Conservation (phyloP, 2,329 filamentous ascomycete genomes). For the Aspergillus alliaceus region DNA sequence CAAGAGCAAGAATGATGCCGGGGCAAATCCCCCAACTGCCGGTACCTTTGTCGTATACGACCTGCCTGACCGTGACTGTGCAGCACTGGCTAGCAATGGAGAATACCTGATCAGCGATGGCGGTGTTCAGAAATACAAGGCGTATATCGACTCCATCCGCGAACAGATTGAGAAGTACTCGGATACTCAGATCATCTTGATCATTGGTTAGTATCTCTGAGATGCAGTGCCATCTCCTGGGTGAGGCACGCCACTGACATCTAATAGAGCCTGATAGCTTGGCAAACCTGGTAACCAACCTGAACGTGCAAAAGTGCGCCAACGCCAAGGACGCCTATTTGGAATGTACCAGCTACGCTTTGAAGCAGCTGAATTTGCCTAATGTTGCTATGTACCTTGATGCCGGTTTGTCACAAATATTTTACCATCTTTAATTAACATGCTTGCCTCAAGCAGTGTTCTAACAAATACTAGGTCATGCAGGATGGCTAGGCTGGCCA, state of each 20-base stretch:
- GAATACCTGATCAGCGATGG: conserved; percentile 58
- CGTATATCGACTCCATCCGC: conserved; percentile 57
- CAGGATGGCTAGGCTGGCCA: conserved; percentile 64
- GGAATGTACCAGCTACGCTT: conserved; percentile 56
- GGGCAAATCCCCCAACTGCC: conserved; percentile 48
- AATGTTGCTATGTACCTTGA: conserved; percentile 67
- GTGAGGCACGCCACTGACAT: conserved; percentile 25
- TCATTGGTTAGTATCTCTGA: conserved; percentile 43
- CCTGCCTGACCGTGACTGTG: conserved; percentile 63
- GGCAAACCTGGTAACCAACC: conserved; percentile 63
- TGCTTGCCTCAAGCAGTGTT: not conserved
- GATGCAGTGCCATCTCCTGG: too few relatives aligned
- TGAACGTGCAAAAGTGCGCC: conserved; percentile 55
- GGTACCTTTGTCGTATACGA: conserved; percentile 63
- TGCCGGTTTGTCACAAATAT: conserved; percentile 43
- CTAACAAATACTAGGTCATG: conserved; percentile 43
- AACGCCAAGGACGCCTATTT: conserved; percentile 56
- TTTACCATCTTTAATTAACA: too few relatives aligned
- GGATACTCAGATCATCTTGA: conserved; percentile 51
- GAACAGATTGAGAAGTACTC: conserved; percentile 55
- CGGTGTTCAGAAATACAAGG: conserved; percentile 52
- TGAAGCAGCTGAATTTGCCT: conserved; percentile 56
- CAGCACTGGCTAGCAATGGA: conserved; percentile 63
- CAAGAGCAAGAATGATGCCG: conserved; percentile 47
- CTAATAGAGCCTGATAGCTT: conserved; percentile 61